Evolutionary conservation across 768 basidiomycete species (phyloP), one percentile per base, ranked within the genome.

Genomic region (Lyophyllum decastes): DNA sequence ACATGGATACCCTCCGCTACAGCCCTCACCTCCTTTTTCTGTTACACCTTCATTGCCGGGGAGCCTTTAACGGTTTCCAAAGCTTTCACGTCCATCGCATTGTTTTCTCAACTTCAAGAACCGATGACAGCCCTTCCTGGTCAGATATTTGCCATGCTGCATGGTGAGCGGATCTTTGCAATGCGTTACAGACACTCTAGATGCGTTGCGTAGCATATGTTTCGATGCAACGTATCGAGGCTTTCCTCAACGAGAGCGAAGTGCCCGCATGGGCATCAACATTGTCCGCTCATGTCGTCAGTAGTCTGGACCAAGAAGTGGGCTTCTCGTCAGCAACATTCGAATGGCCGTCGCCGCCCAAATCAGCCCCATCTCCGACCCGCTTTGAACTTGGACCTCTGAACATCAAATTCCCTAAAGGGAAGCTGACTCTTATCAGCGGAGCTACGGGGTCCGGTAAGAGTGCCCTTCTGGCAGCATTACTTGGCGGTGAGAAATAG

Each of bases 161-260:
- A 86, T 44, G 87, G 87, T 86, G 55, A 60, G 72, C 54, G 10
- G 17, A 43, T 21, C 26, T 45, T 51, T 24, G 22, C 8, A 54
- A 58, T 17, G 24, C 26, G 26, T 38, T 21, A 12, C 24, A 54
- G 17, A 34, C 33, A 57, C n/a, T 25, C 49, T 66, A 44, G 63
- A 57, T 55, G 49, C 41, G 52, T 53, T 34, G 17, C 35, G 9
- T 48, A 84, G 86, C 89, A 7, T 86, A 87, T 65, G 87, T 95
- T 21, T 89, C 90, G 4, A 87, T 94, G 83, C 83, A 88, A 65
- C 84, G 92, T 51, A 92, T 95, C 58, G 86, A 92, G 65, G 77
- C 72, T 3, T 92, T 89, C 70, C 75, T 92, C 1, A 73, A 74
- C 4, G 91, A 93, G 69, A 81, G 82, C 17, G 91, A 94, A 68